Base-by-base conservation (phyloP, 768 basidiomycete species). In the Lactarius sp. region DNA sequence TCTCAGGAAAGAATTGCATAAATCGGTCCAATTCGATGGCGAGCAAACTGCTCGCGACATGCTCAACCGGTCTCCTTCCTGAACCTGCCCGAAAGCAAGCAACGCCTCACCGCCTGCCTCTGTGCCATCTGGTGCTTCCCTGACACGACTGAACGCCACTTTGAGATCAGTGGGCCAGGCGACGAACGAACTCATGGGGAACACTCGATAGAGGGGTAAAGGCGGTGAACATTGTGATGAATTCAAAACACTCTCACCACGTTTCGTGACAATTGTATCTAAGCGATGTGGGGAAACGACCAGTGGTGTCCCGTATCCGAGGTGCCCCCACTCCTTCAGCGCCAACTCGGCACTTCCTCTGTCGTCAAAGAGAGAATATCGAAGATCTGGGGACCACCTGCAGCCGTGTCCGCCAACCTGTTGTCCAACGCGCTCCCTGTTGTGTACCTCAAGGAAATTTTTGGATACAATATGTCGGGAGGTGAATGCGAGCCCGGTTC, bases 51-150 rank as follows among this genome's bases (percentile, higher is more conserved):
- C 27, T 63, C 5, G 14, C n/a, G 16, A 63, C 57, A 9, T 63
- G 62, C n/a, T 39, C 56, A 4, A 53, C 22, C 6, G 62, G 62
- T 22, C 46, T 59, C 22, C 62, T 63, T 22, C 44, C 62, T 4
- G 62, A 63, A 4, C 12, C 22, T 6, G n/a, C 14, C 6, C 56
- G 57, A 34, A 52, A 27, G 20, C 62, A 59, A 34, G 20, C 62
- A 63, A 34, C 62, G 62, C 7, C 62, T 63, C 12, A 49, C 56
- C 6, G 36, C 52, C 12, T 63, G 52, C 49, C 18, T 63, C 18
- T 9, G 62, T 12, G 56, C 56, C 1, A 41, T 59, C 34, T 63
- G 62, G 62, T 63, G 56, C 41, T 63, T 63, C 56, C 42, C 33
- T 1, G 16, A 16, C 4, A 52, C 36, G 20, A 53, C 33, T 18